Conservation (phyloP, 768 basidiomycete species). For the Phaeolepiota aurea region DNA sequence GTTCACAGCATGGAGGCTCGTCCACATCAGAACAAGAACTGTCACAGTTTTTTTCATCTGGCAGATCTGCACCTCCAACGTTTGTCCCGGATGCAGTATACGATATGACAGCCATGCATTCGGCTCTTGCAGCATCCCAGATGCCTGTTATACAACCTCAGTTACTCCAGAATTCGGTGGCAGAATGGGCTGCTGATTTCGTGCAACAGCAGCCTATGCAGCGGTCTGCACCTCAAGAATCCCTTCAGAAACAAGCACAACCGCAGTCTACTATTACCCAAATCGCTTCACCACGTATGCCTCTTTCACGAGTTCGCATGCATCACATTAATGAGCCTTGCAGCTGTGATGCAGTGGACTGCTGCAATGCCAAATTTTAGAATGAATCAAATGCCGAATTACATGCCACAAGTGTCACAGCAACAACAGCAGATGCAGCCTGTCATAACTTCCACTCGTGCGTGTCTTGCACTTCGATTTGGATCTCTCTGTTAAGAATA, state of each 20-base stretch:
- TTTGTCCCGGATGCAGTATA: conserved; percentile 34
- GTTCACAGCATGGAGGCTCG: conserved; percentile 36
- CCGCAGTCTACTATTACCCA: background rate
- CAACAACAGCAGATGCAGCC: conserved; percentile 18
- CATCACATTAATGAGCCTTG: no score
- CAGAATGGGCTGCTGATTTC: conserved; percentile 63
- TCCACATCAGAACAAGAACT: conserved; percentile 54
- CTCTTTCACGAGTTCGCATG: no score
- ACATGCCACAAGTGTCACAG: conserved; percentile 17
- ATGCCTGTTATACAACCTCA: conserved; percentile 12
- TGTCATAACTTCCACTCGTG: conserved; percentile 33
- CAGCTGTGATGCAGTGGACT: conserved; percentile 34
- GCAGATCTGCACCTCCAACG: conserved; percentile 21
- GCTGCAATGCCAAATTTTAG: conserved; percentile 25
- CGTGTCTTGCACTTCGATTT: conserved; percentile 11
- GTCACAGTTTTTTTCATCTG: conserved; percentile 54
- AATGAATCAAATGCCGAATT: conserved; percentile 29
- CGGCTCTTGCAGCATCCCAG: conserved; percentile 31
- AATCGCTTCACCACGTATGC: conserved; percentile 11
- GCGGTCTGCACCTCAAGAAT: conserved; percentile 9
- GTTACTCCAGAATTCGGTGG: conserved; percentile 15
- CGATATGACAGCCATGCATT: conserved; percentile 50
- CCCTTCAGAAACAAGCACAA: conserved; percentile 5
- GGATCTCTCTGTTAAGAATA: background rate
- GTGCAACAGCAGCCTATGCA: conserved; percentile 26